Evolutionary conservation across 2,329 filamentous ascomycete species (phyloP), one percentile per base, ranked within the genome.

Genomic region (Arthrobotrys sphaeroides): DNA sequence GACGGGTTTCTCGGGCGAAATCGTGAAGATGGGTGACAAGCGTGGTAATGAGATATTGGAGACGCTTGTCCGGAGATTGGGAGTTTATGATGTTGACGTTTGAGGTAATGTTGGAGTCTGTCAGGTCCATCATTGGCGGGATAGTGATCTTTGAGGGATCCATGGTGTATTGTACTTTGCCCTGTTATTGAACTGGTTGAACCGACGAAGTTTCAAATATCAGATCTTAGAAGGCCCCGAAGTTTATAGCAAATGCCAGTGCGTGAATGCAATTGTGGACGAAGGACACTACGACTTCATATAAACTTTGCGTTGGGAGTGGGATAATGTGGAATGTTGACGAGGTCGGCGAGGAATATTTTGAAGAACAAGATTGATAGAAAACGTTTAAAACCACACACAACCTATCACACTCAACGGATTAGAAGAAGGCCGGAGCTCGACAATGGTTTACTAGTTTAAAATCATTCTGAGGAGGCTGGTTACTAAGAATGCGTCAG

Each of bases 1-100:
- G 85, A 28, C 91, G 85, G 0, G 91, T 94, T 82, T 94, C 92
- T 65, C 91, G 87, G 3, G 91, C 90, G 81, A 93, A 94, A 83
- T 94, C 91, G 82, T 95, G 92, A 1, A 94, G 84, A 82, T 95
- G 91, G 10, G 88, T 87, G 53, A 94, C 90, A 12, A 94, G 86
- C 16, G 90, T 86, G 79, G 91, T 88, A 81, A 94, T 87, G 49
- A 95, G 68, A 51, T 77, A 78, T 40, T 77, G 65, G 6, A 79
- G 43, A 18, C 92, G 87, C 20, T 86, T 84, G 79, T 93, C 85
- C 7, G 84, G 81, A 79, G 88, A 88, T 84, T 90, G 87, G 7
- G 90, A 90, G 83, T 94, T 94, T 82, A 93, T 92, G 49, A 86
- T 85, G 80, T 90, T 86, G 31, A 90, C 89, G 80, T 93, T 93